Evolutionary conservation across 805 yeast species (phyloP).

Genomic region (Schwanniomyces vanrijiae): DNA sequence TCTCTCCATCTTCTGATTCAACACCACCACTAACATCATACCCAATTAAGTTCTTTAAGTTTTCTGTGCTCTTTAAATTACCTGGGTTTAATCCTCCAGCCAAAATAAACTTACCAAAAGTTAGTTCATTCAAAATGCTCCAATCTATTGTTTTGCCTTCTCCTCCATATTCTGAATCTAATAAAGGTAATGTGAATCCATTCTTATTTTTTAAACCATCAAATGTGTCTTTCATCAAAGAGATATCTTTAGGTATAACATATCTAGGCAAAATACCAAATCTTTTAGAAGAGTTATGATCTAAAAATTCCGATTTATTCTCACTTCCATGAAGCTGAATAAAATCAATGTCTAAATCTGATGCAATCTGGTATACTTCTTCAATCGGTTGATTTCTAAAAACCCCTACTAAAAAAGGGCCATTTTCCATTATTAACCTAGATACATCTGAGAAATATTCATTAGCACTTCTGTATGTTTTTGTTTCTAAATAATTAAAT

Average conservation of each 20-base stretch:
- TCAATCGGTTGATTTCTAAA: slow-evolving; percentile 77
- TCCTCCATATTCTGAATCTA: slow-evolving; percentile 92
- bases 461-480: slow-evolving; percentile 10
- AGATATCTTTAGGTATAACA: slow-evolving; percentile 54
- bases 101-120: slow-evolving; percentile 51
- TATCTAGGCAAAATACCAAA: slow-evolving; percentile 75
- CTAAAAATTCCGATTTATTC: slow-evolving; percentile 50
- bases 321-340: slow-evolving; percentile 84
- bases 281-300: slow-evolving; percentile 34
- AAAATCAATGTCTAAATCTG: slow-evolving; percentile 59
- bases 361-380: slow-evolving; percentile 49
- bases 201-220: slow-evolving; percentile 12
- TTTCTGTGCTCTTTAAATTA: slow-evolving; percentile 59
- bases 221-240: slow-evolving; percentile 9
- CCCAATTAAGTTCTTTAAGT: slow-evolving; percentile 68
- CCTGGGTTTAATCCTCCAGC: slow-evolving; percentile 90
- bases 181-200: slow-evolving; percentile 56
- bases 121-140: slow-evolving; percentile 44
- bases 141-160: slow-evolving; percentile 84
- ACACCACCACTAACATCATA: slow-evolving; percentile 97
- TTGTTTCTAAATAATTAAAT: slow-evolving; percentile 10
- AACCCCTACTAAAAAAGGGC: slow-evolving; percentile 85
- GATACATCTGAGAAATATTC: slow-evolving; percentile 29
- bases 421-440: slow-evolving; percentile 33
- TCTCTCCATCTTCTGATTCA: slow-evolving; percentile 67